Evolutionary conservation across 257 asterid genomes (phyloP).

Genomic region (Solanum ossicruentum): DNA sequence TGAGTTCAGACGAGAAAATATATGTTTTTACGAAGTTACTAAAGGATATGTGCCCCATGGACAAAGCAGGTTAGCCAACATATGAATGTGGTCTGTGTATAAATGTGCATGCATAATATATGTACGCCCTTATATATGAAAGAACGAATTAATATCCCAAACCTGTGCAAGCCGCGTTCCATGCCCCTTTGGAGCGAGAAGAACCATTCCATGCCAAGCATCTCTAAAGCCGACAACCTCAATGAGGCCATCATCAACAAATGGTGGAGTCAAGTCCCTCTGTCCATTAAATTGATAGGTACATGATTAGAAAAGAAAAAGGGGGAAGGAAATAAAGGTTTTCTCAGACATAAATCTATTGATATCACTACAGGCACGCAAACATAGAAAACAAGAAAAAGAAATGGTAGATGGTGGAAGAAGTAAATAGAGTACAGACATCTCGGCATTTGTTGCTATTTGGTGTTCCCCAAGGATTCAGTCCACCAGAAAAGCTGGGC

Average conservation of each 20-base stretch:
- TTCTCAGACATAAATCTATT: not conserved
- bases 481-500: conserved; percentile 98
- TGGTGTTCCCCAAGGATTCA: conserved; percentile 98
- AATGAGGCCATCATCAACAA: conserved; percentile 65
- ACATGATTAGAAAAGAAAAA: not conserved
- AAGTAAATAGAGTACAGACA: conserved; percentile 24
- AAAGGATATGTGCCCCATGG: not conserved
- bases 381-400: not conserved
- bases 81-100: not conserved
- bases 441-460: conserved; percentile 31
- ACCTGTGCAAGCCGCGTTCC: conserved; percentile 96
- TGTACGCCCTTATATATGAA: not conserved
- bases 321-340: not conserved
- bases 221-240: conserved; percentile 86
- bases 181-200: conserved; percentile 81
- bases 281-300: conserved; percentile 2
- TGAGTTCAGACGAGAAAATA: not conserved
- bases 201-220: conserved; percentile 84
- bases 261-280: conserved; percentile 74
- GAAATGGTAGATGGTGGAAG: not conserved
- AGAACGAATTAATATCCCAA: not conserved
- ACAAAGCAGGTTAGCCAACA: not conserved
- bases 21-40: not conserved
- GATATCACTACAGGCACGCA: not conserved
- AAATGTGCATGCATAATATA: not conserved